These are phyloP conservation scores for Schizopora paradoxa DNA, from an alignment of 1,284 basidiomycete species.

Conservation along the genomic window DNA sequence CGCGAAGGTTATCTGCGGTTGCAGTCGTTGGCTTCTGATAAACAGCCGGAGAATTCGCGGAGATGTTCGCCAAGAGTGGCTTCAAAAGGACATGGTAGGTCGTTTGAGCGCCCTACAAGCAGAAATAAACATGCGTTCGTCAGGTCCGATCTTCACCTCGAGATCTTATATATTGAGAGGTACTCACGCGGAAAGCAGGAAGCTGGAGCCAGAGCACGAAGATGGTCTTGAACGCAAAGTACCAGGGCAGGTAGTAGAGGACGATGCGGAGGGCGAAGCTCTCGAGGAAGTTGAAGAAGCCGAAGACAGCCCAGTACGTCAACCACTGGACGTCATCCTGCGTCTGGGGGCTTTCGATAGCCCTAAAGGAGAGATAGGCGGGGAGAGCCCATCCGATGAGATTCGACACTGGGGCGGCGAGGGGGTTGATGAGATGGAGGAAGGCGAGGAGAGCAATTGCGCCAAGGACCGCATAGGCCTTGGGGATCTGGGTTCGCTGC, in stretches of 20 bases:
- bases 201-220: constrained; percentile 87
- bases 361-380: constrained; percentile 82
- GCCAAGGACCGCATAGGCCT: constrained; percentile 86
- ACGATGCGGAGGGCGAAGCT: constrained; percentile 67
- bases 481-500: constrained; percentile 87
- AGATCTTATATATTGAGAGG: constrained; percentile 1
- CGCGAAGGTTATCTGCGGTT: constrained; percentile 32
- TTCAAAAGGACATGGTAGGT: constrained; percentile 65
- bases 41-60: constrained; percentile 26
- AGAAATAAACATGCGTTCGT: constrained; percentile 28
- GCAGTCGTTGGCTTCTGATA: constrained; percentile 25
- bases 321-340: constrained; percentile 85
- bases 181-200: constrained; percentile 71
- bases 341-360: constrained; percentile 67
- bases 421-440: constrained; percentile 78
- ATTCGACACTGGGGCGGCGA: constrained; percentile 79
- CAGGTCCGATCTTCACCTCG: constrained; percentile 11
- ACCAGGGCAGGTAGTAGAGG: constrained; percentile 84
- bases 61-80: constrained; percentile 57
- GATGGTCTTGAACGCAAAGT: constrained; percentile 84
- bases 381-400: constrained; percentile 81
- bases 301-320: constrained; percentile 85
- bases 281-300: constrained; percentile 82
- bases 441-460: constrained; percentile 57
- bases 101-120: constrained; percentile 64